Evolutionary conservation across 176 grass and related monocot species (phyloP).

Genomic region (Typha latifolia): DNA sequence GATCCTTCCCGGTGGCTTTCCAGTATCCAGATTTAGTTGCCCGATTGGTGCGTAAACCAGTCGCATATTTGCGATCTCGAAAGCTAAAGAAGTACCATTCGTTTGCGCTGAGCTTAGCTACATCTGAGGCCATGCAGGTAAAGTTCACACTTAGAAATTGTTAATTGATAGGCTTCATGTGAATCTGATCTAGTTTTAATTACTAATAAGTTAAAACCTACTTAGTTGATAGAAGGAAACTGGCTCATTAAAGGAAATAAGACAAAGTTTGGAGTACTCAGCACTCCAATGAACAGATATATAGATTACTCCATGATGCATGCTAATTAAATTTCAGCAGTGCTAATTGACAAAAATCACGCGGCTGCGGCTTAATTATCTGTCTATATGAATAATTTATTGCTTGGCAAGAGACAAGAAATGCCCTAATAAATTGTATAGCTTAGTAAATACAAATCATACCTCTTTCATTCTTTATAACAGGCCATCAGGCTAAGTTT

Average conservation of each 20-base stretch:
- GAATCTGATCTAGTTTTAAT: no score
- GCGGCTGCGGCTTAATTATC: neutral
- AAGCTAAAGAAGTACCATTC: constrained; percentile 13
- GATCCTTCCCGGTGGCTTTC: constrained; percentile 12
- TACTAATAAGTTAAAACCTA: no score
- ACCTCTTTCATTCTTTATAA: no score
- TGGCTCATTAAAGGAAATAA: neutral
- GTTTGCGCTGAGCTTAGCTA: neutral
- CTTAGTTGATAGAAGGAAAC: no score
- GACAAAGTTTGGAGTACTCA: constrained; percentile 2
- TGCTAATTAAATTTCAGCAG: neutral
- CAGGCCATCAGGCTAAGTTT: no score
- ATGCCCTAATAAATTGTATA: no score
- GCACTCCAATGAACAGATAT: constrained; percentile 12
- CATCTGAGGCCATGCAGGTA: neutral
- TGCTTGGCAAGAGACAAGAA: no score
- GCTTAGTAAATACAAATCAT: no score
- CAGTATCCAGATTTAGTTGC: constrained; percentile 6
- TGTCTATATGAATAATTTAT: neutral
- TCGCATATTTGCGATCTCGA: constrained; percentile 4
- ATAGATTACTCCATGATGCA: no score
- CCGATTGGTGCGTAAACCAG: constrained; percentile 1
- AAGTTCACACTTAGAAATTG: neutral
- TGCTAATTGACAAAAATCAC: neutral
- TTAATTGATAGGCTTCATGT: no score